Evolutionary conservation across 331 rosid genomes (phyloP), one percentile per base, ranked within the genome.

Genomic region (Saraca asoca): DNA sequence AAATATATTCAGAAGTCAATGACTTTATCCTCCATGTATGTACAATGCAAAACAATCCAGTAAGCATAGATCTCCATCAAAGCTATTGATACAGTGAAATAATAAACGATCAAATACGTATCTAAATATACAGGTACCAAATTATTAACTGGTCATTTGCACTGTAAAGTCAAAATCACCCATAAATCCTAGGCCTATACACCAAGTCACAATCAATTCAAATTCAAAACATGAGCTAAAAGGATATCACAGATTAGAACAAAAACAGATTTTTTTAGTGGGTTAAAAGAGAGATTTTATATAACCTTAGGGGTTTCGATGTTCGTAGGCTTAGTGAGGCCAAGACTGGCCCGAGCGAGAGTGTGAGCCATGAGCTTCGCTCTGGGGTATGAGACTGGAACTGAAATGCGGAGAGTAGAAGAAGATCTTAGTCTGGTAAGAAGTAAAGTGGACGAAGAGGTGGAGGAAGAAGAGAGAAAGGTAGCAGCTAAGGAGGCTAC

Each of bases 281-380:
- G 38, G 46, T 18, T n/a, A 13, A 13, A 44, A 31, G 14, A 54
- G 55, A 8, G 20, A 53, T 52, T 2, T 24, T 63, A 18, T 17
- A 14, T 19, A 11, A 93, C 98, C 95, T 94, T 78, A 7, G 88
- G 82, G 41, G 78, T 9, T 48, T 94, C 86, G 48, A 65, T 49
- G 49, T n/a, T 57, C 18, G 85, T 39, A 19, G 98, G 95, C 48
- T 79, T 72, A 35, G 98, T 94, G 58, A 94, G 98, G 74, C 98
- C 98, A 19, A 94, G 98, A 68, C 79, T 85, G 89, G 88, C 88
- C 46, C 33, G 72, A 24, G 95, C 83, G 37, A 78, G 81, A 29
- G 90, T 54, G 72, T 83, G 91, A 72, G 92, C 84, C 90, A 85
- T 85, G 72, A 66, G 68, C 72, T 70, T 80, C 14, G 66, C 73